Evolutionary conservation across 768 basidiomycete genomes (phyloP).

Genomic region (Mycena chlorophos): DNA sequence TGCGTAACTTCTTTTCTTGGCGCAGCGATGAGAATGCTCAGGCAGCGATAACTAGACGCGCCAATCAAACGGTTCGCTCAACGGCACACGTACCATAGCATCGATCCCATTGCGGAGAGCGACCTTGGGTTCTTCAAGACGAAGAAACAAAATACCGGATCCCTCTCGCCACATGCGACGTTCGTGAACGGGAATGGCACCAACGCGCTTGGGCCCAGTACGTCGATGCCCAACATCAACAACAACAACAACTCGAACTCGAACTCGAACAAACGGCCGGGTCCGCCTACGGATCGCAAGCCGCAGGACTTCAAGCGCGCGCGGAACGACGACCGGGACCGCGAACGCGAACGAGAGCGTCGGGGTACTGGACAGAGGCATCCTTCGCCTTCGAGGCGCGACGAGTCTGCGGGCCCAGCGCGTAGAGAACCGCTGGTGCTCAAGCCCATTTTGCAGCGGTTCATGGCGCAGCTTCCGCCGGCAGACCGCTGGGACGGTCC

Average conservation of each 20-base stretch:
- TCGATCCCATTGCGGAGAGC: no score
- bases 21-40: slow-evolving; percentile 3
- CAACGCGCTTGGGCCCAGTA: not conserved
- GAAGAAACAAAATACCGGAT: slow-evolving; percentile 36
- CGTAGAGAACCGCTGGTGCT: slow-evolving; percentile 43
- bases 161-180: not conserved
- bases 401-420: no score
- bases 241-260: no score
- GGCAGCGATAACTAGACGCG: slow-evolving; percentile 58
- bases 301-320: slow-evolving; percentile 43
- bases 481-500: slow-evolving; percentile 85
- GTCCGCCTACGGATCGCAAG: slow-evolving; percentile 40
- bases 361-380: no score
- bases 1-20: slow-evolving; percentile 36
- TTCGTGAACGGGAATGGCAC: not conserved
- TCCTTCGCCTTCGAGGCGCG: slow-evolving; percentile 20
- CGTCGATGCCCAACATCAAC: slow-evolving; percentile 6
- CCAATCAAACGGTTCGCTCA: slow-evolving; percentile 91
- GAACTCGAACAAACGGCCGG: slow-evolving; percentile 32
- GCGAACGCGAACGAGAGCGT: no score
- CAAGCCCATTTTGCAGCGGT: slow-evolving; percentile 72
- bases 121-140: slow-evolving; percentile 81
- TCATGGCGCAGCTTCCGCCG: slow-evolving; percentile 77
- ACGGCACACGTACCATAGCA: slow-evolving; percentile 79
- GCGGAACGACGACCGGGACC: slow-evolving; percentile 32